Base-by-base conservation (phyloP, 192 early-diverging fungal species). In the Linnemannia exigua region DNA sequence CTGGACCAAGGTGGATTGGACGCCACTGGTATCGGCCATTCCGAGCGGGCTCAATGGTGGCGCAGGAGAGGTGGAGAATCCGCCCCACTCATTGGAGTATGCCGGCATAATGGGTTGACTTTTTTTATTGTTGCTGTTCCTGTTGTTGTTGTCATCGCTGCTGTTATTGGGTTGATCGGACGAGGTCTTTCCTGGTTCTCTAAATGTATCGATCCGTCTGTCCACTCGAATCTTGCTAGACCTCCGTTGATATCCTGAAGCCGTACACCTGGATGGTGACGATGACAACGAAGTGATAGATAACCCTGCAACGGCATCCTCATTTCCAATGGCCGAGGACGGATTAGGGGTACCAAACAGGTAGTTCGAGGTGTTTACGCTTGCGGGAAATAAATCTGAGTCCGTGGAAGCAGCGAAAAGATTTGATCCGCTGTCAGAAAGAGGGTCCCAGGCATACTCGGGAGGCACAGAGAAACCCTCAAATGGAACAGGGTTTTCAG, bases 11-110 rank as follows among this genome's bases (percentile, higher is more conserved):
- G 44, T 68, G 33, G 44, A 44, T 17, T 33, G 14, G 22, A 17
- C 6, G 0, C 16, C 19, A 66, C 9, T 76, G 66, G 58, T 31
- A 28, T 33, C 47, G 41, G 38, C 50, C 6, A 58, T 58, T n/a
- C 50, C 5, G 25, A 38, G 63, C 31, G 70, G 72, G 25, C 79
- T 80, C 22, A 69, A 72, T 15, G 72, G 72, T 28, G 66, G 72
- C 44, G 46, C 50, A 12, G 72, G 51, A 1, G 72, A 12, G 1
- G n/a, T 41, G 16, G 51, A 58, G 25, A 61, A 20, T 20, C 36
- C 46, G 11, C 35, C 51, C 19, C 28, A 63, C 58, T 63, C 58
- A 31, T 12, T 31, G 58, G 25, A 3, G 28, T 14, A 25, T 31
- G 14, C 9, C 9, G 58, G 28, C n/a, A 63, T 31, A 31, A 3